phyloP scores from a whole-genome alignment of 2,329 filamentous ascomycete genomes.

The Colletotrichum sp. region DNA sequence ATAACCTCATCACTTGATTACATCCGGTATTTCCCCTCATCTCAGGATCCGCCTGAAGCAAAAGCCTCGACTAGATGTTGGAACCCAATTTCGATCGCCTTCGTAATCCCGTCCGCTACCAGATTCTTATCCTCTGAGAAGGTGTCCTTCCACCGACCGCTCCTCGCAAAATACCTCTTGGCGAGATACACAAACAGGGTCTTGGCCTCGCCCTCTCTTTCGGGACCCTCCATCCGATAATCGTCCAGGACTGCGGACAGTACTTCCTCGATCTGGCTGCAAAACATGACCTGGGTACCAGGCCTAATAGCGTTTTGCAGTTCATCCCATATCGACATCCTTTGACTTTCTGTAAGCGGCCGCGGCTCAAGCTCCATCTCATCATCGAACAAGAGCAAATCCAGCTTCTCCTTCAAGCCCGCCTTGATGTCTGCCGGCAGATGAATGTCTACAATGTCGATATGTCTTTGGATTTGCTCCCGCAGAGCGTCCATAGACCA shows the following conservation, averaged over 20 bases:
- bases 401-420: slow-evolving; percentile 12
- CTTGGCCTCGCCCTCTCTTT: slow-evolving; percentile 17
- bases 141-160: slow-evolving; percentile 24
- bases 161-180: slow-evolving; percentile 25
- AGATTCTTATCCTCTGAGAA: slow-evolving; percentile 22
- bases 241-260: slow-evolving; percentile 20
- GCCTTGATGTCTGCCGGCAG: slow-evolving; percentile 22
- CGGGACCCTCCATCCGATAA: slow-evolving; percentile 23
- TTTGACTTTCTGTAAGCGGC: slow-evolving; percentile 21
- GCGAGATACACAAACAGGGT: slow-evolving; percentile 16
- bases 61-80: slow-evolving; percentile 22
- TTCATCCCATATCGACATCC: slow-evolving; percentile 23
- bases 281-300: slow-evolving; percentile 26
- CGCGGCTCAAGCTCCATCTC: slow-evolving; percentile 18
- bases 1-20: neutral
- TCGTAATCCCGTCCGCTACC: slow-evolving; percentile 24
- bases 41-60: neutral
- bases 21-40: neutral
- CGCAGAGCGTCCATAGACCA: slow-evolving; percentile 24
- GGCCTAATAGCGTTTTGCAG: slow-evolving; percentile 26
- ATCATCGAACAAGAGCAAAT: slow-evolving; percentile 17
- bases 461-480: slow-evolving; percentile 30
- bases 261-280: slow-evolving; percentile 14
- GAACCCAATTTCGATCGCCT: slow-evolving; percentile 27
- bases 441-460: slow-evolving; percentile 27